phyloP scores from a whole-genome alignment of 306 rosid species.

The Chamaecrista fasciculata region DNA sequence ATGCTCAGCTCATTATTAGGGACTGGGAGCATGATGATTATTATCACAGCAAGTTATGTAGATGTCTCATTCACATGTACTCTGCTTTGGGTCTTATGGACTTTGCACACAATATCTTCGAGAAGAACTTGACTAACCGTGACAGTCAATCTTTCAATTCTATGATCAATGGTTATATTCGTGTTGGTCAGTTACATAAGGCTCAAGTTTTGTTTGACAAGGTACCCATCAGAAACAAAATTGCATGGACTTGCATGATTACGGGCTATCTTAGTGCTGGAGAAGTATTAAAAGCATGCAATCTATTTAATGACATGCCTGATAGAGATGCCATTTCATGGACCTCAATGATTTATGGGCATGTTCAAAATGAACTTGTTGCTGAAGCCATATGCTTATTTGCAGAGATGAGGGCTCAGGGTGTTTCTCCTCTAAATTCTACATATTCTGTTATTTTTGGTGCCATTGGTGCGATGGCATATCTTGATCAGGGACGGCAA shows the following conservation, averaged over 20 bases:
- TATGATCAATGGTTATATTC: constrained; percentile 61
- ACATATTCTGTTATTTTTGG: constrained; percentile 69
- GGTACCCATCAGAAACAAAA: constrained; percentile 44
- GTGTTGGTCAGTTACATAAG: constrained; percentile 45
- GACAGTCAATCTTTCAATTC: constrained; percentile 48
- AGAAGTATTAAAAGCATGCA: constrained; percentile 49
- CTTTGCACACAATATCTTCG: constrained; percentile 41
- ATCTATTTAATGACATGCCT: constrained; percentile 56
- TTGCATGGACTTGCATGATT: constrained; percentile 66
- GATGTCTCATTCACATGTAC: constrained; percentile 74
- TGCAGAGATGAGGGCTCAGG: constrained; percentile 50
- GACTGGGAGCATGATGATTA: constrained; percentile 49
- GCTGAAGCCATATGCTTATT: constrained; percentile 52
- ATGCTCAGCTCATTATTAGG: constrained; percentile 52
- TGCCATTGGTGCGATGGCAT: constrained; percentile 69
- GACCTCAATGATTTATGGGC: constrained; percentile 71
- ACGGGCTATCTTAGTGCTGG: constrained; percentile 58
- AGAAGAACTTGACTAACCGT: constrained; percentile 24
- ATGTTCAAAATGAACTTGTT: constrained; percentile 57
- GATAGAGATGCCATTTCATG: constrained; percentile 68
- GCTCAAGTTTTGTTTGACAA: constrained; percentile 59
- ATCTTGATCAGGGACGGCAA: constrained; percentile 74
- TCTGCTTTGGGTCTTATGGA: constrained; percentile 55
- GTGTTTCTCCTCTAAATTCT: constrained; percentile 48
- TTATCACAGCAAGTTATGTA: constrained; percentile 59